Evolutionary conservation across 306 rosid species (phyloP).

Genomic region (Castanospermum australe): DNA sequence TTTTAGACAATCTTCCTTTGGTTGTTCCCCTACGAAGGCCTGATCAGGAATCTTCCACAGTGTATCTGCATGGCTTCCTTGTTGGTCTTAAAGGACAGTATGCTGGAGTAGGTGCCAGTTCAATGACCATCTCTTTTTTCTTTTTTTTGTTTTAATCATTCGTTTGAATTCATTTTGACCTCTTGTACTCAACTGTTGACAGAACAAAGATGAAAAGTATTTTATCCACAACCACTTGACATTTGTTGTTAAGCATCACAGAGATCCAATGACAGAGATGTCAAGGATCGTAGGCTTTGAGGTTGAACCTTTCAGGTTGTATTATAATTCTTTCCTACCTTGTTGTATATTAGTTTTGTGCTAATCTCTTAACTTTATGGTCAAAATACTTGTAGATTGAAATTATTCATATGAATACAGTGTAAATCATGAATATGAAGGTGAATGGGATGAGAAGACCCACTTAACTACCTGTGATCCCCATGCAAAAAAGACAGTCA

Average conservation of each 20-base stretch:
- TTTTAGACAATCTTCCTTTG: slow-evolving; percentile 85
- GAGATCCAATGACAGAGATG: slow-evolving; percentile 62
- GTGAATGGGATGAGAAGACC: slow-evolving; percentile 54
- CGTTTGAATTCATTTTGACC: slow-evolving; percentile 24
- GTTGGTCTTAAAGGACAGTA: slow-evolving; percentile 88
- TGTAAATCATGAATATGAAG: slow-evolving; percentile 78
- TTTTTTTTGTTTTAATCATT: too few relatives aligned
- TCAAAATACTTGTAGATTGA: background rate
- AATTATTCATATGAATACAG: slow-evolving; percentile 41
- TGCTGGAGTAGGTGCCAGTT: slow-evolving; percentile 59
- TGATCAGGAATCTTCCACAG: slow-evolving; percentile 67
- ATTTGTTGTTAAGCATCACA: slow-evolving; percentile 74
- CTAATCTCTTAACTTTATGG: background rate
- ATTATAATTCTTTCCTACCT: slow-evolving; percentile 12
- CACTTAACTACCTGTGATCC: slow-evolving; percentile 86
- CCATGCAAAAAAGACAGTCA: slow-evolving; percentile 59
- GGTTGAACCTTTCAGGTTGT: slow-evolving; percentile 86
- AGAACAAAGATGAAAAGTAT: slow-evolving; percentile 80
- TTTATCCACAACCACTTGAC: slow-evolving; percentile 82
- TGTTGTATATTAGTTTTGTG: background rate
- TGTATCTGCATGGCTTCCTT: slow-evolving; percentile 80
- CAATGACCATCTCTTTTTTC: background rate
- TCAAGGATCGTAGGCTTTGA: slow-evolving; percentile 93
- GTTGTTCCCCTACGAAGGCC: slow-evolving; percentile 78
- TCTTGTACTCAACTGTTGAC: slow-evolving; percentile 14